Evolutionary conservation across 2,329 filamentous ascomycete species (phyloP).

Genomic region (Stachybotrys chlorohalonatus): DNA sequence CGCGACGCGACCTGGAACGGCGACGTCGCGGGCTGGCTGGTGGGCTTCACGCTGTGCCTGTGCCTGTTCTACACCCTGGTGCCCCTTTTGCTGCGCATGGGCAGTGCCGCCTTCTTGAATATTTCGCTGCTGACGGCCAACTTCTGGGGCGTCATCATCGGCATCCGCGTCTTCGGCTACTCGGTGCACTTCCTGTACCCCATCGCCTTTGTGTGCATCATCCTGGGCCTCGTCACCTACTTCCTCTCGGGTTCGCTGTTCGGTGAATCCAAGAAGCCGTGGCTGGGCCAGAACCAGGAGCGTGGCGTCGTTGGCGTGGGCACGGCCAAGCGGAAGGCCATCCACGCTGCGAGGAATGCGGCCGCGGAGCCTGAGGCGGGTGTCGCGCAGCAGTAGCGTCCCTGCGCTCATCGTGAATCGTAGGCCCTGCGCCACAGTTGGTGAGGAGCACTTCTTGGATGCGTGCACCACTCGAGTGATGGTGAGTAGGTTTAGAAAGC

Average conservation of each 20-base stretch:
- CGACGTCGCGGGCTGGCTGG: slow-evolving; percentile 68
- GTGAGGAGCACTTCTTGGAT: no score
- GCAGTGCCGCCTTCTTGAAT: slow-evolving; percentile 90
- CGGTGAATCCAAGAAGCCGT: slow-evolving; percentile 88
- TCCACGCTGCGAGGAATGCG: slow-evolving; percentile 43
- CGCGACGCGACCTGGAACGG: slow-evolving; percentile 53
- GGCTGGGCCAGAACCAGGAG: slow-evolving; percentile 84
- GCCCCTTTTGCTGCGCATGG: slow-evolving; percentile 81
- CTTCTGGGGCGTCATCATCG: slow-evolving; percentile 95
- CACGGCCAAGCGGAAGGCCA: slow-evolving; percentile 72
- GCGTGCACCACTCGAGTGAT: no score
- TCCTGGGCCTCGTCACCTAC: slow-evolving; percentile 77
- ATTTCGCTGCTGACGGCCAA: slow-evolving; percentile 89
- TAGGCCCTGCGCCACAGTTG: no score
- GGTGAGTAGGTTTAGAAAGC: no score
- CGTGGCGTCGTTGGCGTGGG: slow-evolving; percentile 70
- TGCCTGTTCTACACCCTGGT: slow-evolving; percentile 80
- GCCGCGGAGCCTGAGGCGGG: slow-evolving; percentile 20
- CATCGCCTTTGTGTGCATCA: slow-evolving; percentile 88
- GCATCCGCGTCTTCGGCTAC: slow-evolving; percentile 75
- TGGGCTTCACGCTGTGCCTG: slow-evolving; percentile 82
- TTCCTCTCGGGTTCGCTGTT: slow-evolving; percentile 75
- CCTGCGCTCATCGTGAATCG: neutral
- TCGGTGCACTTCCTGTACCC: slow-evolving; percentile 85
- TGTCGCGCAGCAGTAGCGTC: neutral